phyloP scores from a whole-genome alignment of 306 rosid genomes.

The Cajanus cajan region DNA sequence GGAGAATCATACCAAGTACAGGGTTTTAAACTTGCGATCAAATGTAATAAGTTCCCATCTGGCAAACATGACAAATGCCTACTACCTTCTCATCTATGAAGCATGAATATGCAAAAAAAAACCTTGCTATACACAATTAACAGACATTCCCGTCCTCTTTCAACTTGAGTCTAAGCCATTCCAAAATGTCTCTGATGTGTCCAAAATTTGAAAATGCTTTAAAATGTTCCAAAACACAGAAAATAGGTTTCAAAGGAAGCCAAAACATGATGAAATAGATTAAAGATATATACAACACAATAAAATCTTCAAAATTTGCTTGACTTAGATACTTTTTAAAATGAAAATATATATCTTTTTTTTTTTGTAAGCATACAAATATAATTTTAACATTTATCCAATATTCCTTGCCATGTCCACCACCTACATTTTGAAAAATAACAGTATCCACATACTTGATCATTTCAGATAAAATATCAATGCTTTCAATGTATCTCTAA shows the following conservation, averaged over 20 bases:
- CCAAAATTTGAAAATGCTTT: neutral
- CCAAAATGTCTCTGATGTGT: conserved; percentile 12
- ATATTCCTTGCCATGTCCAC: conserved; percentile 5
- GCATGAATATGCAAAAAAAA: conserved; percentile 23
- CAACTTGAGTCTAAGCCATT: neutral
- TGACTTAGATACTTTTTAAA: neutral
- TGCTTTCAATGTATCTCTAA: conserved; percentile 6
- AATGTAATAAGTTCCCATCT: neutral
- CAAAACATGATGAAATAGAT: neutral
- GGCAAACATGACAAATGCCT: neutral
- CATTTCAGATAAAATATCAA: conserved; percentile 17
- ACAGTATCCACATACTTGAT: neutral
- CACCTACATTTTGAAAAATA: conserved; percentile 21
- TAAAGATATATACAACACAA: neutral
- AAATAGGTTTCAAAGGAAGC: conserved; percentile 1
- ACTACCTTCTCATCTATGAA: conserved; percentile 8
- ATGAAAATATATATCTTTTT: neutral
- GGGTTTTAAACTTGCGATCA: conserved; percentile 19
- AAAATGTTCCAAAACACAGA: neutral
- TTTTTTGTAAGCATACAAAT: neutral
- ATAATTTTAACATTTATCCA: conserved; percentile 8
- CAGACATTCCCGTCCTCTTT: neutral
- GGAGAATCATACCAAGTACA: conserved; percentile 11
- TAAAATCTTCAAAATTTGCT: neutral
- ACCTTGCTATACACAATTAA: neutral